Conservation (phyloP, 2,329 filamentous ascomycete species). For the Stachybotrys elegans region DNA sequence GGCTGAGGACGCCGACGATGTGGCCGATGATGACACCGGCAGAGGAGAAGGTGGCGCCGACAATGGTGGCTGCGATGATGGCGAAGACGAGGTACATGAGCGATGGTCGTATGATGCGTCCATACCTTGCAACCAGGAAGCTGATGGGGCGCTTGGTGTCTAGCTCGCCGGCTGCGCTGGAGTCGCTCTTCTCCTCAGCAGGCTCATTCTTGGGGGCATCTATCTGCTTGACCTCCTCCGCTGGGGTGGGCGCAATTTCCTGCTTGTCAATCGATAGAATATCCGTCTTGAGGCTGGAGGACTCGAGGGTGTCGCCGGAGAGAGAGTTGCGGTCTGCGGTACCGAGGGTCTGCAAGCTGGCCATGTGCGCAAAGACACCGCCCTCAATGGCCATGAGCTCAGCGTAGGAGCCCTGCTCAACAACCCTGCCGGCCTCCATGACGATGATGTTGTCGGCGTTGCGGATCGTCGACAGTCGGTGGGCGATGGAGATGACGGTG, state of each 20-base stretch:
- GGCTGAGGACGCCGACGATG: slow-evolving; percentile 39
- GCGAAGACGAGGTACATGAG: slow-evolving; percentile 33
- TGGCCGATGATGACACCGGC: slow-evolving; percentile 48
- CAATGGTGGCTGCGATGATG: slow-evolving; percentile 40
- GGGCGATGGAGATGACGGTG: slow-evolving; percentile 63
- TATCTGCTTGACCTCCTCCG: slow-evolving; percentile 22
- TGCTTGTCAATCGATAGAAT: slow-evolving; percentile 21
- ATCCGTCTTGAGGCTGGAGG: not conserved
- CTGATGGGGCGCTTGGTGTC: slow-evolving; percentile 35
- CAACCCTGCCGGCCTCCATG: slow-evolving; percentile 52
- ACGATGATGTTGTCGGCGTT: slow-evolving; percentile 65
- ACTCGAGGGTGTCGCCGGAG: slow-evolving; percentile 12
- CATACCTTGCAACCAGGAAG: slow-evolving; percentile 31
- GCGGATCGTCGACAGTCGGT: slow-evolving; percentile 56
- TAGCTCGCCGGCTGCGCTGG: slow-evolving; percentile 24
- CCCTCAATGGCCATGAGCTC: slow-evolving; percentile 47
- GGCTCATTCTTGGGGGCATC: slow-evolving; percentile 34
- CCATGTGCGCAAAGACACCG: slow-evolving; percentile 47
- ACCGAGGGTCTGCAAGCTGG: slow-evolving; percentile 36
- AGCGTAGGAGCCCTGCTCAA: slow-evolving; percentile 61
- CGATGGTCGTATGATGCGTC: slow-evolving; percentile 32
- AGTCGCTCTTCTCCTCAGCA: not conserved
- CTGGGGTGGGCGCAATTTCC: slow-evolving; percentile 33
- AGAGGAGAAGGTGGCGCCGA: slow-evolving; percentile 48
- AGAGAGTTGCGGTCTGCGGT: slow-evolving; percentile 23